phyloP scores from a whole-genome alignment of 2,329 filamentous ascomycete species.

The Pseudogymnoascus sp. region DNA sequence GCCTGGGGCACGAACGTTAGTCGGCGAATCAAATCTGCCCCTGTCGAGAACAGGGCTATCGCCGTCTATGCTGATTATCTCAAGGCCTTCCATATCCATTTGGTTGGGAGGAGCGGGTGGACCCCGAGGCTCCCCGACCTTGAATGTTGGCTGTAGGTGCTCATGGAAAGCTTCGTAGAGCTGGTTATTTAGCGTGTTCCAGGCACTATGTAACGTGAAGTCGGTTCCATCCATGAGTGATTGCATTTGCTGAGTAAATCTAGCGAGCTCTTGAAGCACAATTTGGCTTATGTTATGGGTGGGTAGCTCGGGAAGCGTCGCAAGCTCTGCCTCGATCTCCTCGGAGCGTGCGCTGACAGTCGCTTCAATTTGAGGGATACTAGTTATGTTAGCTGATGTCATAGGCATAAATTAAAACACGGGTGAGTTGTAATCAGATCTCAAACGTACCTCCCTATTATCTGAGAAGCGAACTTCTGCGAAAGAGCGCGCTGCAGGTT shows the following conservation, averaged over 20 bases:
- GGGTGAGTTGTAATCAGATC: background rate
- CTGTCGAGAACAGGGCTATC: slow-evolving; percentile 10
- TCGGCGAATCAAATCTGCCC: background rate
- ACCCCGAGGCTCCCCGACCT: slow-evolving; percentile 18
- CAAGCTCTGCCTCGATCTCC: slow-evolving; percentile 46
- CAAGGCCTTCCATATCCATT: background rate
- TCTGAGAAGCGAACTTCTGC: slow-evolving; percentile 38
- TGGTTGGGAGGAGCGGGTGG: background rate
- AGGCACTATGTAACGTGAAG: slow-evolving; percentile 37
- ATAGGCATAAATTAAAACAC: background rate
- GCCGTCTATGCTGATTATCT: slow-evolving; percentile 13
- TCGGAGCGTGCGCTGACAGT: slow-evolving; percentile 32
- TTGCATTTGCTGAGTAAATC: slow-evolving; percentile 47
- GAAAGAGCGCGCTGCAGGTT: slow-evolving; percentile 42
- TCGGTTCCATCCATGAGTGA: slow-evolving; percentile 43
- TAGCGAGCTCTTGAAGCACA: slow-evolving; percentile 50
- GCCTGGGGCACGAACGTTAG: background rate
- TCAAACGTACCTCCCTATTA: slow-evolving; percentile 27
- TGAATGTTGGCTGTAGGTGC: slow-evolving; percentile 27
- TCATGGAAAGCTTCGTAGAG: slow-evolving; percentile 28
- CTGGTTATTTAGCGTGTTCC: slow-evolving; percentile 27
- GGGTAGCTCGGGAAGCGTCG: slow-evolving; percentile 57
- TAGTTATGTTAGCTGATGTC: slow-evolving; percentile 16
- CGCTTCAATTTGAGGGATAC: slow-evolving; percentile 34
- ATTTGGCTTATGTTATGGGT: slow-evolving; percentile 55